A percentile compares a stretch with the other conserved stretches of the same genome.
These are phyloP conservation scores for Aphanomyces stellatus DNA, from an alignment of 352 stramenopile species.

Conservation along the genomic window DNA sequence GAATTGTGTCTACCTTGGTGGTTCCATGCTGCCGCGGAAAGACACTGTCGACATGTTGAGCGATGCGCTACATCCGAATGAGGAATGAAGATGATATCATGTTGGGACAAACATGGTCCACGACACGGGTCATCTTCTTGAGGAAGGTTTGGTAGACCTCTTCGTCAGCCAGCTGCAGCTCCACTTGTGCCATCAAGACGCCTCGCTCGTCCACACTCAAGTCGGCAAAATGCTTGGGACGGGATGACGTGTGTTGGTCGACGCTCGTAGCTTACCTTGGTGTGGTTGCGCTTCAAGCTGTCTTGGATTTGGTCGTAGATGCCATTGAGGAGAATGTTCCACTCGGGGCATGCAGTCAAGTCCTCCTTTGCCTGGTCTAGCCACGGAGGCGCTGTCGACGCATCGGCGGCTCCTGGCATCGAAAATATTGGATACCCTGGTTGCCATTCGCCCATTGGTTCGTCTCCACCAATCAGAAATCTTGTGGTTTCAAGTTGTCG, in stretches of 20 bases:
- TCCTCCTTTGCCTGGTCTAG: not conserved
- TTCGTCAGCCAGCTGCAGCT: not conserved
- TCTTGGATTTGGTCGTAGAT: slow-evolving; percentile 3
- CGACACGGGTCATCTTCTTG: not conserved
- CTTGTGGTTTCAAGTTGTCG: no score
- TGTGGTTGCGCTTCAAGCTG: slow-evolving; percentile 6
- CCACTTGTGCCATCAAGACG: slow-evolving; percentile 14
- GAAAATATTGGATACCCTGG: no score
- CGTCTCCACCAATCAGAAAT: no score
- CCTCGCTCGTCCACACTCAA: not conserved
- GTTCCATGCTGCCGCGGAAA: no score
- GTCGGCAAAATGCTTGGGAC: slow-evolving; percentile 13
- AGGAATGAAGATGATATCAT: not conserved
- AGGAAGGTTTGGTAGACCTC: not conserved
- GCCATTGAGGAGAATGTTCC: not conserved
- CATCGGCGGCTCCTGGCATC: no score
- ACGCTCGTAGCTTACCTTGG: slow-evolving; percentile 14
- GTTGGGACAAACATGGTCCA: not conserved
- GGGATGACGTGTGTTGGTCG: no score
- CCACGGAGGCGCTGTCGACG: no score
- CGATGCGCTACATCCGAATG: slow-evolving; percentile 8
- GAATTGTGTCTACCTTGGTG: no score
- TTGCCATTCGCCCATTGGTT: no score
- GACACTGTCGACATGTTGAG: not conserved
- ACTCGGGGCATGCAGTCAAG: not conserved